Evolutionary conservation across 495 filamentous ascomycete species (phyloP).

Genomic region (Podospora anserina): DNA sequence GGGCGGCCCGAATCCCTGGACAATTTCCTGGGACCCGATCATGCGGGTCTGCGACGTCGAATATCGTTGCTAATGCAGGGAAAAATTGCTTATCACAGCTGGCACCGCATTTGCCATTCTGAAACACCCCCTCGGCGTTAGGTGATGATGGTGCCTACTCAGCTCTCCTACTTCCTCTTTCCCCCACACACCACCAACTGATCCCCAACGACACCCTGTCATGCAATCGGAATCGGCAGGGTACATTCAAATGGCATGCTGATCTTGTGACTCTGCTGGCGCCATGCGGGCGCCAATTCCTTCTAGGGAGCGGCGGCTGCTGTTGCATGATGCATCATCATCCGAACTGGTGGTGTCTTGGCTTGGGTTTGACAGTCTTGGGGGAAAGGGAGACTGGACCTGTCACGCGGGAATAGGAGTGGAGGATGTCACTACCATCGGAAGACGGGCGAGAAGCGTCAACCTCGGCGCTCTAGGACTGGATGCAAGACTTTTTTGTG

Average conservation of each 20-base stretch:
- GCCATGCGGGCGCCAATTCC: neutral
- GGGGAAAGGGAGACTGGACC: neutral
- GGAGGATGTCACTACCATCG: neutral
- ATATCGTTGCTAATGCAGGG: slow-evolving; percentile 31
- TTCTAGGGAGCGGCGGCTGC: neutral
- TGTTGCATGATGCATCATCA: neutral
- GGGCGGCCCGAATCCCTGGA: slow-evolving; percentile 24
- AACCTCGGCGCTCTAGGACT: neutral
- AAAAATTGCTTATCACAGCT: slow-evolving; percentile 27
- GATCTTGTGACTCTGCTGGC: neutral
- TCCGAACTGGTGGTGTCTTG: slow-evolving; percentile 10
- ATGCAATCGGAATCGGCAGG: slow-evolving; percentile 11
- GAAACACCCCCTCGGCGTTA: slow-evolving; percentile 23
- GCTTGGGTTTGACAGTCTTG: neutral
- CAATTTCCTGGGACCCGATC: slow-evolving; percentile 31
- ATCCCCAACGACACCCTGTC: slow-evolving; percentile 8
- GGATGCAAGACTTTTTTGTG: neutral
- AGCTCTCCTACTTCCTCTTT: neutral
- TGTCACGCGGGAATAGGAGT: neutral
- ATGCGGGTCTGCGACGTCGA: slow-evolving; percentile 32
- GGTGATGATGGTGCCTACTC: slow-evolving; percentile 14
- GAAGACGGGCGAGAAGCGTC: neutral
- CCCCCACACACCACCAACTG: neutral
- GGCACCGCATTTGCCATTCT: slow-evolving; percentile 20
- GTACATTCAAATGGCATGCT: neutral